Evolutionary conservation across 371 early-diverging fungal species (phyloP).

Genomic region (Haplosporangium sp.): DNA sequence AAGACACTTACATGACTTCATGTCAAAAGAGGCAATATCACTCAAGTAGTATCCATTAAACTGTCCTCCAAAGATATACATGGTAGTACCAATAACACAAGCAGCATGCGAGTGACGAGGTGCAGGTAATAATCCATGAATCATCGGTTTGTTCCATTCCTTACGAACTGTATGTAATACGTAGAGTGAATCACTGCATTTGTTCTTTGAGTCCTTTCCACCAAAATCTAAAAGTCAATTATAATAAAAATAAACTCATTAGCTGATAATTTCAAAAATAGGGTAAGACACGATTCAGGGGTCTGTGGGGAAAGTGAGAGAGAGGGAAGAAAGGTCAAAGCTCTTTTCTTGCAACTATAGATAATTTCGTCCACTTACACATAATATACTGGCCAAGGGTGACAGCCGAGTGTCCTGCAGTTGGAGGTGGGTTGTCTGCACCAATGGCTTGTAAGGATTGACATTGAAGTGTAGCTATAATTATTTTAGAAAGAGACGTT

Average conservation of each 20-base stretch:
- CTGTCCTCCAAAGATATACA: constrained; percentile 83
- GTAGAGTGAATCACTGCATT: constrained; percentile 44
- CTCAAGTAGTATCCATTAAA: constrained; percentile 73
- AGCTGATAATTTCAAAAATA: no score
- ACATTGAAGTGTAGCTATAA: constrained; percentile 38
- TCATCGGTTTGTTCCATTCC: constrained; percentile 66
- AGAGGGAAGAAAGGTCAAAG: not conserved
- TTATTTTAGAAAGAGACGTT: no score
- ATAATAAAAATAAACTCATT: not conserved
- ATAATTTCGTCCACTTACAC: constrained; percentile 26
- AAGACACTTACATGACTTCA: constrained; percentile 64
- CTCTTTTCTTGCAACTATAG: no score
- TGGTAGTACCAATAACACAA: constrained; percentile 69
- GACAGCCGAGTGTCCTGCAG: constrained; percentile 46
- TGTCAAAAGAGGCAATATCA: constrained; percentile 77
- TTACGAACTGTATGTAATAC: constrained; percentile 51
- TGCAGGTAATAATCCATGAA: constrained; percentile 68
- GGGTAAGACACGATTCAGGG: no score
- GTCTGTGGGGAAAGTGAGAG: not conserved
- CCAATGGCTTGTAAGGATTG: constrained; percentile 29
- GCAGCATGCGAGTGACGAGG: constrained; percentile 81
- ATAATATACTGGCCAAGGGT: constrained; percentile 53
- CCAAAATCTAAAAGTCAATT: constrained; percentile 37
- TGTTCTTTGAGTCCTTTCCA: constrained; percentile 53
- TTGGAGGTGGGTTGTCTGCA: constrained; percentile 32